Percentiles rank a stretch among this genome's conserved stretches.
Evolutionary conservation across 176 grass and related monocot genomes (phyloP).

Genomic region (Phoenix dactylifera): DNA sequence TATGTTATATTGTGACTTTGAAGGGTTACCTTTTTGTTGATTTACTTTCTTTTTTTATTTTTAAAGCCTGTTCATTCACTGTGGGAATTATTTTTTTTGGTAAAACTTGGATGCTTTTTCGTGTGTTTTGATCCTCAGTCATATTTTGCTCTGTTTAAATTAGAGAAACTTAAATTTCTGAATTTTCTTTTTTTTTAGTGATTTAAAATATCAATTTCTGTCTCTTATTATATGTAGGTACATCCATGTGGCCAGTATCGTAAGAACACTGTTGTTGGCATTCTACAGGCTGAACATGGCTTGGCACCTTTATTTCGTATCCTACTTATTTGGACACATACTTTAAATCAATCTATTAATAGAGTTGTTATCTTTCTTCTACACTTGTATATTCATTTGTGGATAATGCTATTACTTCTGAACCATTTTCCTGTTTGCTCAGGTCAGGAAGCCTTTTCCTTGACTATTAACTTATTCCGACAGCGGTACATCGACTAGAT

Average conservation of each 20-base stretch:
- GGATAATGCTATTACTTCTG: not conserved
- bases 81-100: no score
- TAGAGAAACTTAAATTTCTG: no score
- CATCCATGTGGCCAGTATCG: constrained; percentile 97
- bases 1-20: no score
- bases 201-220: not conserved
- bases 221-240: constrained; percentile 39
- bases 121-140: no score
- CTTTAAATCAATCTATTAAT: constrained; percentile 6
- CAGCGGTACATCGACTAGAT: constrained; percentile 92
- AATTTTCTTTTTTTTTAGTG: no score
- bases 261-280: constrained; percentile 88
- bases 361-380: not conserved
- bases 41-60: no score
- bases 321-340: constrained; percentile 18
- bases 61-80: no score
- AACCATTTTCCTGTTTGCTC: not conserved
- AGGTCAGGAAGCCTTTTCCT: constrained; percentile 23
- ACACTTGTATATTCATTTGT: not conserved
- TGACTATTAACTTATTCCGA: constrained; percentile 54
- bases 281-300: constrained; percentile 83
- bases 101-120: no score
- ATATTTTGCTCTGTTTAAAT: no score
- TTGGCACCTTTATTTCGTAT: constrained; percentile 80
- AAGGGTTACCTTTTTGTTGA: no score